Evolutionary conservation across 1,284 basidiomycete genomes (phyloP), one percentile per base, ranked within the genome.

Genomic region (Ustilago loliicola): DNA sequence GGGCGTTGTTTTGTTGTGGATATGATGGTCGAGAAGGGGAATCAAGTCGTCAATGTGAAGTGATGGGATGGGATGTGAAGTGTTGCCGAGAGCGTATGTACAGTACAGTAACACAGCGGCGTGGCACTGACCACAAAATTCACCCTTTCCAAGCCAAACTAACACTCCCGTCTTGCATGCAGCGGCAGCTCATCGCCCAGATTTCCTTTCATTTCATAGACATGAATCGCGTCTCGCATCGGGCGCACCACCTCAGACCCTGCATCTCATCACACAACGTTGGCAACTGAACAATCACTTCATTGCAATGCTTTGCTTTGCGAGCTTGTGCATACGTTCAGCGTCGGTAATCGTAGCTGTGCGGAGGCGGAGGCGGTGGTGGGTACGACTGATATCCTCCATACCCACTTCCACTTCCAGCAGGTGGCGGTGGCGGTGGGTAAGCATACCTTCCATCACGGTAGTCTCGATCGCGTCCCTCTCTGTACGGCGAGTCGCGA

Each of bases 401-500:
- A 51, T 72, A 72, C 6, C 66, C 66, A 29, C 13, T 40, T 13
- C 50, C 61, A 48, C 74, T 65, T 19, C 65, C 57, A 9, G 64
- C 52, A n/a, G 68, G 64, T 15, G 72, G 66, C 11, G 67, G 68
- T 3, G 74, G 74, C 2, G 74, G 74, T 10, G 74, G 65, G 23
- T 77, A 68, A 1, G 62, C 57, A n/a, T 77, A 77, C 47, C 74
- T 65, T 48, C 34, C 62, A 50, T 77, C 74, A 1, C 65, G 58
- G 52, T 72, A 72, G 4, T 77, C 74, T 25, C 74, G 68, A 8
- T 77, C 74, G 23, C 74, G 68, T 42, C 73, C 73, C 30, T 76
- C 73, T 40, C 73, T 59, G 59, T 76, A 76, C 21, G 68, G 65
- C 34, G 68, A 68, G 36, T 67, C 73, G 11, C 73, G 74, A 30